These are phyloP conservation scores for Lentinula raphanica DNA, from an alignment of 768 basidiomycete genomes.

Conservation along the genomic window DNA sequence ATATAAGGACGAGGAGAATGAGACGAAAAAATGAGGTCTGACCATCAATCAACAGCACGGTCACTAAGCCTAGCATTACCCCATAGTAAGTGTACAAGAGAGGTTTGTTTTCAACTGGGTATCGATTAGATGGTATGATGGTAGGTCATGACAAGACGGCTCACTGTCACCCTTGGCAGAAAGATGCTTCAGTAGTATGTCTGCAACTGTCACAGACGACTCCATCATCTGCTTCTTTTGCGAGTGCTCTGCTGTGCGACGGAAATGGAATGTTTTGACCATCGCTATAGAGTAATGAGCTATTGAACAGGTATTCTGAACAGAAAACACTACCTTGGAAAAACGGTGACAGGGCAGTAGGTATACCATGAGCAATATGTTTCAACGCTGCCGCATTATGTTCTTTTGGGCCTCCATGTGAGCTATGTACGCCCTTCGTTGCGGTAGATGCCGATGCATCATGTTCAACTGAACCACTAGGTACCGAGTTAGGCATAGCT, in stretches of 20 bases:
- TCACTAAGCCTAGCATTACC: constrained; percentile 41
- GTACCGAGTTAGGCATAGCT: constrained; percentile 26
- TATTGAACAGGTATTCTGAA: neutral
- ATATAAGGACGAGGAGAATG: constrained; percentile 3
- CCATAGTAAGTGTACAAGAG: constrained; percentile 42
- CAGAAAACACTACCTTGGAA: constrained; percentile 63
- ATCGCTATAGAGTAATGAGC: constrained; percentile 46
- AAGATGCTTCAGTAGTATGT: constrained; percentile 70
- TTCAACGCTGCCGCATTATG: constrained; percentile 73
- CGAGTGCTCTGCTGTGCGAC: constrained; percentile 66
- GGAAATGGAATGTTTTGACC: constrained; percentile 79
- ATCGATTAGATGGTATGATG: neutral
- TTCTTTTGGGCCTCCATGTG: constrained; percentile 43
- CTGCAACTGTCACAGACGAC: constrained; percentile 65
- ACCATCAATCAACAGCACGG: constrained; percentile 47
- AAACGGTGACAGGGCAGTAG: constrained; percentile 71
- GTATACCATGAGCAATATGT: constrained; percentile 75
- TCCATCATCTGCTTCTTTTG: constrained; percentile 76
- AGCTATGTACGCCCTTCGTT: constrained; percentile 23
- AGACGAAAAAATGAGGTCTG: constrained; percentile 7
- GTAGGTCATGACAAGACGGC: constrained; percentile 15
- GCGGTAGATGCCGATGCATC: constrained; percentile 12
- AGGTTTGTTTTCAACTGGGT: constrained; percentile 17
- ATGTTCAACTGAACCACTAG: constrained; percentile 27
- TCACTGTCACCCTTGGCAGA: constrained; percentile 47